These are phyloP conservation scores for Cichorium intybus DNA, from an alignment of 140 eudicot species.

Conservation along the genomic window DNA sequence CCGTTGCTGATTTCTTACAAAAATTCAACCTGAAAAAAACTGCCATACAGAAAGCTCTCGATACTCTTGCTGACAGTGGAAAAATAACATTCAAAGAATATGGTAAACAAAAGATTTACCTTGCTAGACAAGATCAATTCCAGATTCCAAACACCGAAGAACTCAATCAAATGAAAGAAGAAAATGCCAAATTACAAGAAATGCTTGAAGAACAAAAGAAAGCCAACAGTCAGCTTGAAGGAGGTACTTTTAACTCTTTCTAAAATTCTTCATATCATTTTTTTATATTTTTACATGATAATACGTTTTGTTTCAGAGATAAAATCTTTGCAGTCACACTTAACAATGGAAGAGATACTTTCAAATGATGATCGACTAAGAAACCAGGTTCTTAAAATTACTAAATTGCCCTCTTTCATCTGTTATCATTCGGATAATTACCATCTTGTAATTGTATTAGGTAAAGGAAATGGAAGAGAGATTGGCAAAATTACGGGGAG, in stretches of 20 bases:
- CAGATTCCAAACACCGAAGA: constrained; percentile 90
- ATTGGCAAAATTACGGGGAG: constrained; percentile 73
- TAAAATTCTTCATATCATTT: neutral
- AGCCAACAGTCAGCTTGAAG: constrained; percentile 69
- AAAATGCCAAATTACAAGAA: constrained; percentile 69
- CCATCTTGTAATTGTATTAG: constrained; percentile 38
- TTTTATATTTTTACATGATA: constrained; percentile 6
- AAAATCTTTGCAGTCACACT: constrained; percentile 80
- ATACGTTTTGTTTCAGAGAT: constrained; percentile 49
- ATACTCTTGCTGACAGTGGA: constrained; percentile 81
- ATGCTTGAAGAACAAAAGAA: constrained; percentile 62
- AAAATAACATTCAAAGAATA: constrained; percentile 84
- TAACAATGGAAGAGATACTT: constrained; percentile 79
- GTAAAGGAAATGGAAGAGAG: constrained; percentile 74
- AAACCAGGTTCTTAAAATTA: constrained; percentile 51
- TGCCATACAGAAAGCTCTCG: constrained; percentile 87
- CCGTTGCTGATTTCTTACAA: constrained; percentile 85
- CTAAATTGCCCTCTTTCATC: constrained; percentile 8
- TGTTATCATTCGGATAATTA: too few species aligned
- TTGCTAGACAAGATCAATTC: constrained; percentile 93
- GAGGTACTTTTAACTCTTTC: constrained; percentile 55
- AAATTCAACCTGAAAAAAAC: constrained; percentile 90
- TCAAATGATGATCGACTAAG: constrained; percentile 54
- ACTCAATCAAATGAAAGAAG: constrained; percentile 86
- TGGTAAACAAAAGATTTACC: constrained; percentile 95